Evolutionary conservation across 1,139 yeast genomes (phyloP).

Genomic region (Pichia sp.): DNA sequence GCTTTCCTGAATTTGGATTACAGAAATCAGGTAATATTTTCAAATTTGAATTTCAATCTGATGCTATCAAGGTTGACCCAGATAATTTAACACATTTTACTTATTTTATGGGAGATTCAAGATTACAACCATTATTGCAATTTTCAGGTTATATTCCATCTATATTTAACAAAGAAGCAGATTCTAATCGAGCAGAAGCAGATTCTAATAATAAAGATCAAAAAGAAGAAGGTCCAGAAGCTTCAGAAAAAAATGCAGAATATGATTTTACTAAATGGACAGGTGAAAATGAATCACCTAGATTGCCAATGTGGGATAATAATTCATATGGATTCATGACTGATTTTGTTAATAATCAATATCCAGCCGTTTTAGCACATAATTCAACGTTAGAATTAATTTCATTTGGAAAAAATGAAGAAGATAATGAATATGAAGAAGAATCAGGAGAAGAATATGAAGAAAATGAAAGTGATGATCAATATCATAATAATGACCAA

Average conservation of each 20-base stretch:
- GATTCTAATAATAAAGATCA: neutral
- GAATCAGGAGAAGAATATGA: slow-evolving; percentile 17
- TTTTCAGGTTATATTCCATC: slow-evolving; percentile 14
- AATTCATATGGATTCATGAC: slow-evolving; percentile 68
- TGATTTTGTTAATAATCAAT: slow-evolving; percentile 25
- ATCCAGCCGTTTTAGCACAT: slow-evolving; percentile 18
- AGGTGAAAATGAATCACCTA: slow-evolving; percentile 18
- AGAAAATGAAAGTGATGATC: slow-evolving; percentile 14
- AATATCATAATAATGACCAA: slow-evolving; percentile 12
- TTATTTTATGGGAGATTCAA: slow-evolving; percentile 23
- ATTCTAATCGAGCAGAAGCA: neutral
- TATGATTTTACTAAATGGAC: slow-evolving; percentile 24
- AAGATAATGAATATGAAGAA: slow-evolving; percentile 13
- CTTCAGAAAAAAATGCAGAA: slow-evolving; percentile 7
- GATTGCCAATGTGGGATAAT: slow-evolving; percentile 32
- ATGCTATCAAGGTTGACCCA: slow-evolving; percentile 10
- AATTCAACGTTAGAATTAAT: slow-evolving; percentile 1
- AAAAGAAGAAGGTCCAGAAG: neutral
- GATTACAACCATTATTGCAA: slow-evolving; percentile 21
- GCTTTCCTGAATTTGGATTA: slow-evolving; percentile 47
- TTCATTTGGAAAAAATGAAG: slow-evolving; percentile 1
- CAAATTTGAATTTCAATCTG: slow-evolving; percentile 31
- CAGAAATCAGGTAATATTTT: slow-evolving; percentile 41
- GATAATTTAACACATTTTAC: slow-evolving; percentile 20
- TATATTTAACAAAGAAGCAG: neutral